Evolutionary conservation across 768 basidiomycete species (phyloP), one percentile per base, ranked within the genome.

Genomic region (Lactarius quietus): DNA sequence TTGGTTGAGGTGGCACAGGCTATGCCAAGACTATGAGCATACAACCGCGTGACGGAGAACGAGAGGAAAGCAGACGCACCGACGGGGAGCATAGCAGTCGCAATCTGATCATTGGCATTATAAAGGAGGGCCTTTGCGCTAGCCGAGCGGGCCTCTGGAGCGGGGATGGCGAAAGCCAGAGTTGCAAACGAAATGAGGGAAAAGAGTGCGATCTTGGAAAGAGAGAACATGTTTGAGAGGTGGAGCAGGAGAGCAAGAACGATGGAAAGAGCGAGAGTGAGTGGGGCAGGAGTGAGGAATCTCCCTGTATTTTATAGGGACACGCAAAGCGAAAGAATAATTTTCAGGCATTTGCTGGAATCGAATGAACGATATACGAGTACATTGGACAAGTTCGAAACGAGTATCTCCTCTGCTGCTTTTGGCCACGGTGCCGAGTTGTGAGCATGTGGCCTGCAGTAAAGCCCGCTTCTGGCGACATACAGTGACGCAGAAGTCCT

Each of bases 141-240:
- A 5, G 38, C 0, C 33, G 7, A 3, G 6, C 7, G 60, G 18
- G 6, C 7, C 8, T 39, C 59, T 26, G 56, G 26, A 15, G 60
- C 10, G 23, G 65, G 60, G 17, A 52, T 29, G 20, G 65, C 65
- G 15, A 62, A 7, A 17, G 48, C 43, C 20, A 66, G 38, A 18
- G 65, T 36, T 4, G 61, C 61, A 43, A 62, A 53, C 33, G 57
- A 28, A 23, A 62, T 18, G 15, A 62, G n/a, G 33, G 52, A 20
- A 45, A 66, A 57, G 51, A 66, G 61, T 29, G 61, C 41, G 28
- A 66, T 4, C 14, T 66, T 66, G 28, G 57, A 2, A 28, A 31
- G 54, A 57, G 45, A 62, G 8, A 62, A 20, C 65, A 66, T 66
- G 38, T 3, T 20, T 26, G 23, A 38, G 31, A 26, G 35, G 14